Evolutionary conservation across 164 flowering plant species (phyloP).

Genomic region (Paratinospora sagittata): DNA sequence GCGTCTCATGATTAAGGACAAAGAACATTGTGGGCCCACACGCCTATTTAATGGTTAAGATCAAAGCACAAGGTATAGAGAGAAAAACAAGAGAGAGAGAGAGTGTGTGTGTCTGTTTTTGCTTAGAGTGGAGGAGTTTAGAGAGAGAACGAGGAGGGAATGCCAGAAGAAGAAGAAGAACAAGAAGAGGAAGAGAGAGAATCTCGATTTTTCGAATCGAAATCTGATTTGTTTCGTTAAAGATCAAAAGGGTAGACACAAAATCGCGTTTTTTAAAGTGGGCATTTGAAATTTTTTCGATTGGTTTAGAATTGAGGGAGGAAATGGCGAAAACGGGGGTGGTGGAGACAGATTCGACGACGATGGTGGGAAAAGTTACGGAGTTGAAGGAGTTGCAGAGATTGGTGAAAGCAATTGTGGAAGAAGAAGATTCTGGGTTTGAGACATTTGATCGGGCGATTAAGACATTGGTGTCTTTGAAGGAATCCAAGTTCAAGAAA

Average conservation of each 20-base stretch:
- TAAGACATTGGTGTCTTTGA: slow-evolving; percentile 32
- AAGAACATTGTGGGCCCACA: background rate
- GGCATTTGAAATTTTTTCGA: background rate
- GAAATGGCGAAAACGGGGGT: slow-evolving; percentile 50
- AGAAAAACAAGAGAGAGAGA: background rate
- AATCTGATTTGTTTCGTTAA: no score
- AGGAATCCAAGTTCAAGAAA: slow-evolving; percentile 36
- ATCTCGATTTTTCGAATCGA: background rate
- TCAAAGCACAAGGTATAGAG: no score
- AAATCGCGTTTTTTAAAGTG: background rate
- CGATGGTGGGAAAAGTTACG: slow-evolving; percentile 16
- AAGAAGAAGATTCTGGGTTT: slow-evolving; percentile 29
- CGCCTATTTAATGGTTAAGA: background rate
- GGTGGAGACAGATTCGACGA: slow-evolving; percentile 21
- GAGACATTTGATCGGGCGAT: slow-evolving; percentile 39
- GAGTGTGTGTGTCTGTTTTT: background rate
- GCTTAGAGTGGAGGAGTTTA: background rate
- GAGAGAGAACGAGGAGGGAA: background rate
- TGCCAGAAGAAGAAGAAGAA: background rate
- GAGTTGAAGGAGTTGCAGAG: slow-evolving; percentile 50
- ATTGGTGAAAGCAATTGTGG: slow-evolving; percentile 34
- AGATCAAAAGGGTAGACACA: background rate
- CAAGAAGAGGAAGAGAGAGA: background rate
- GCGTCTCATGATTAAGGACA: background rate
- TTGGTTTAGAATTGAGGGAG: background rate